phyloP scores from a whole-genome alignment of 192 early-diverging fungal species.

The Umbelopsis ramanniana region DNA sequence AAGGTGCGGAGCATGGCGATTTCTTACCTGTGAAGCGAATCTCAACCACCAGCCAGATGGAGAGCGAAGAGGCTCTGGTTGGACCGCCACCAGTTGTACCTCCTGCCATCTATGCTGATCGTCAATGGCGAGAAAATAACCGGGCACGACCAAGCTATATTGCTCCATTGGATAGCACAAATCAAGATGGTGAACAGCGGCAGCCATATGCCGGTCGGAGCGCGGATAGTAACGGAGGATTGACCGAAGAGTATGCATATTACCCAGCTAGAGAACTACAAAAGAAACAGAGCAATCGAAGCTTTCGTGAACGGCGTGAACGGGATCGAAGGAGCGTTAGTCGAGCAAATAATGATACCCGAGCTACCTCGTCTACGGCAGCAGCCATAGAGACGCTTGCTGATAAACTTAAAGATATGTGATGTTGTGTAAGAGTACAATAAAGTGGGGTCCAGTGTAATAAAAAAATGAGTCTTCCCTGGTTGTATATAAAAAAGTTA shows the following conservation, averaged over 20 bases:
- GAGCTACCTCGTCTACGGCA: conserved; percentile 5
- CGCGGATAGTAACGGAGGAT: background rate
- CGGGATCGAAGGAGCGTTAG: conserved; percentile 40
- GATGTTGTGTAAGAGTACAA: background rate
- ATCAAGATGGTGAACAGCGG: conserved; percentile 14
- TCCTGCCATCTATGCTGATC: background rate
- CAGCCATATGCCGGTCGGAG: conserved; percentile 10
- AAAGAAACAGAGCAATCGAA: conserved; percentile 43
- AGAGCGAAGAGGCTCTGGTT: background rate
- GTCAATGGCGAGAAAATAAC: conserved; percentile 15
- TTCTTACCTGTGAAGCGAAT: conserved; percentile 37
- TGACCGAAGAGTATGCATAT: conserved; percentile 19
- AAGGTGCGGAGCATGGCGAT: conserved; percentile 38
- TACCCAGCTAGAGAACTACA: conserved; percentile 24
- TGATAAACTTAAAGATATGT: conserved; percentile 9
- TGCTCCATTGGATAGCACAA: background rate
- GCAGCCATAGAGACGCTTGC: background rate
- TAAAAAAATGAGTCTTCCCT: background rate
- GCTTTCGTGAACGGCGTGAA: conserved; percentile 42
- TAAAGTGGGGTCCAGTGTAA: background rate
- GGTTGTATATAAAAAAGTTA: background rate
- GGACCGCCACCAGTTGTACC: background rate
- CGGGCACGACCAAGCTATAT: background rate
- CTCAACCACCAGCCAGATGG: conserved; percentile 10
- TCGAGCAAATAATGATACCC: conserved; percentile 21